A percentile compares a stretch with the other conserved stretches of the same genome.
phyloP scores from a whole-genome alignment of 805 yeast genomes.

The Brettanomyces nanus region DNA sequence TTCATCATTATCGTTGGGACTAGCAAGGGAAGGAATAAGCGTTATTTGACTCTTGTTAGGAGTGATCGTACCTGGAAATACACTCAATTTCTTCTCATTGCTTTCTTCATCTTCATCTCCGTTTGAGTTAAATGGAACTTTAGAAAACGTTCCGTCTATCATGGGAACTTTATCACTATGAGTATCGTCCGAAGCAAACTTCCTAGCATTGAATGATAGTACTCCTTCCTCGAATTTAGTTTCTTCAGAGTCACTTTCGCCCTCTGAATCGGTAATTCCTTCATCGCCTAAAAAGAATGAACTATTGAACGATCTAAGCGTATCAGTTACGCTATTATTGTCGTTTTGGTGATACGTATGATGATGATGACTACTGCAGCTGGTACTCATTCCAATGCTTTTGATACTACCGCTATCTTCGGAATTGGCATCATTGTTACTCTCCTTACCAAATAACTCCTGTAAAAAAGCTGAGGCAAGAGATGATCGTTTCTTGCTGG shows the following conservation, averaged over 20 bases:
- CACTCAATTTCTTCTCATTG: no score
- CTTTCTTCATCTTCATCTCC: slow-evolving; percentile 1
- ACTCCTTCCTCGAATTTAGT: slow-evolving; percentile 8
- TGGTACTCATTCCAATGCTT: no score
- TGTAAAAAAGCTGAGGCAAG: slow-evolving; percentile 1
- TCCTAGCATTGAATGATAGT: slow-evolving; percentile 8
- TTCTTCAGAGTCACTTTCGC: slow-evolving; percentile 1
- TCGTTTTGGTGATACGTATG: neutral
- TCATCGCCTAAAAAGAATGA: neutral
- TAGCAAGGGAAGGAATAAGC: no score
- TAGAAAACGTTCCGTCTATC: slow-evolving; percentile 14
- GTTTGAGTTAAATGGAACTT: slow-evolving; percentile 8
- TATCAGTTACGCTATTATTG: neutral
- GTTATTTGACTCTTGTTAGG: no score
- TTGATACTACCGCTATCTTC: neutral
- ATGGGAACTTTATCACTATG: neutral
- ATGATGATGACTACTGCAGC: no score
- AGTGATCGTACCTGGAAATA: no score
- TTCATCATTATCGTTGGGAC: no score
- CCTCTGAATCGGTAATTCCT: neutral
- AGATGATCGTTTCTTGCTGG: slow-evolving; percentile 1
- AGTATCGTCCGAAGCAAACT: neutral
- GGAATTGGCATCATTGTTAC: neutral
- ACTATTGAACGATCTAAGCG: neutral
- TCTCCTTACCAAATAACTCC: neutral